phyloP scores from a whole-genome alignment of 495 filamentous ascomycete species.

The Lasiosphaeris hirsuta region DNA sequence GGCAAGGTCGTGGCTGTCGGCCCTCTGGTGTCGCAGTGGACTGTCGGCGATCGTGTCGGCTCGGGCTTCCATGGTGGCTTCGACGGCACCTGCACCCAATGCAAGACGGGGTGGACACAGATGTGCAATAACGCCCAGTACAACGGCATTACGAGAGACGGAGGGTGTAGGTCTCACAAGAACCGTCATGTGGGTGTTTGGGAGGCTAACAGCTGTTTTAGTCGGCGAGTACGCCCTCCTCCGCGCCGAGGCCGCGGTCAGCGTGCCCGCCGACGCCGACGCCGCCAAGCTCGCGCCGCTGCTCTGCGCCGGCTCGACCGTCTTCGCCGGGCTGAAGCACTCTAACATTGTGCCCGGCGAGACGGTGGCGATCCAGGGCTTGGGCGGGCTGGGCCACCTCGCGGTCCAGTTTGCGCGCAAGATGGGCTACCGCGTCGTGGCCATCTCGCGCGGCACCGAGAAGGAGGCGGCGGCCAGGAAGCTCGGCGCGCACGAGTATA shows the following conservation, averaged over 20 bases:
- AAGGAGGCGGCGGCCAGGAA: conserved; percentile 59
- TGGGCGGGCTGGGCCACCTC: conserved; percentile 66
- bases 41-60: conserved; percentile 49
- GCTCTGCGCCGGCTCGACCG: conserved; percentile 69
- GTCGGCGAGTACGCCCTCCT: conserved; percentile 60
- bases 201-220: not conserved
- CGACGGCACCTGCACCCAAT: no score
- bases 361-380: conserved; percentile 61
- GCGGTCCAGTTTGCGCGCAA: conserved; percentile 63
- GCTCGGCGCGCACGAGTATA: conserved; percentile 66
- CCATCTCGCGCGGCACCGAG: conserved; percentile 52
- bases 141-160: conserved; percentile 25
- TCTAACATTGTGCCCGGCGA: conserved; percentile 55
- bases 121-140: no score
- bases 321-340: conserved; percentile 67
- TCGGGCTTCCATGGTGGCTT: conserved; percentile 51
- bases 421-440: conserved; percentile 64
- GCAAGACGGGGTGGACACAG: no score
- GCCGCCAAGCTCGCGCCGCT: conserved; percentile 61
- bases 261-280: conserved; percentile 54
- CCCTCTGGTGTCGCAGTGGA: conserved; percentile 40
- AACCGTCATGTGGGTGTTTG: not conserved
- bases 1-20: conserved; percentile 51
- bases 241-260: conserved; percentile 59
- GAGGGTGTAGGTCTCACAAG: conserved; percentile 39